These are phyloP conservation scores for Clitopilus hobsonii DNA, from an alignment of 768 basidiomycete species.

Conservation along the genomic window DNA sequence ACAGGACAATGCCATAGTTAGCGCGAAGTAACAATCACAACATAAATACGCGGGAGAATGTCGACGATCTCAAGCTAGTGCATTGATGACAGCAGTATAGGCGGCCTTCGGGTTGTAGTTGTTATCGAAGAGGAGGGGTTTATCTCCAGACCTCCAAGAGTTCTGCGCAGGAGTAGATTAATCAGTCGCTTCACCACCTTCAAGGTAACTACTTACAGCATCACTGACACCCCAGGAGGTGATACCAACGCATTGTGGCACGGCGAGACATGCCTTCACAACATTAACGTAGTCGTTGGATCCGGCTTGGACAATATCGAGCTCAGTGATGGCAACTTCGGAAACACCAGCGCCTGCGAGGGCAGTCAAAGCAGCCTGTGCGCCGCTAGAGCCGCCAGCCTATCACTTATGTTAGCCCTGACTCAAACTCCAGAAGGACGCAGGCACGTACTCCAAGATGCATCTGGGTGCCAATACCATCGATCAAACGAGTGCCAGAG, in stretches of 20 bases:
- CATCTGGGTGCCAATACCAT: conserved; percentile 45
- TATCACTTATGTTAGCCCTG: background rate
- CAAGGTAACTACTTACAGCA: conserved; percentile 19
- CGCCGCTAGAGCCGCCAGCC: conserved; percentile 36
- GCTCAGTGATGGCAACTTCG: conserved; percentile 45
- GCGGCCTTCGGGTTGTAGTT: conserved; percentile 43
- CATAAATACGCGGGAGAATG: too few relatives aligned
- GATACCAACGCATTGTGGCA: conserved; percentile 38
- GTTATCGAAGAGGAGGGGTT: conserved; percentile 40
- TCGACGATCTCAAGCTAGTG: conserved; percentile 12
- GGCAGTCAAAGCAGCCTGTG: conserved; percentile 37
- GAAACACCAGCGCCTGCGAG: conserved; percentile 33
- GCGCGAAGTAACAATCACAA: too few relatives aligned
- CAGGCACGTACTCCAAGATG: conserved; percentile 30
- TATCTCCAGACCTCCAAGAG: conserved; percentile 40
- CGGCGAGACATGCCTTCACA: conserved; percentile 39
- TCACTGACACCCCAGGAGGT: conserved; percentile 48
- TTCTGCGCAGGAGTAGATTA: conserved; percentile 22
- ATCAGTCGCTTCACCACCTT: background rate
- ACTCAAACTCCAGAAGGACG: background rate
- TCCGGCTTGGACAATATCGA: conserved; percentile 33
- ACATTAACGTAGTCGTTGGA: conserved; percentile 41
- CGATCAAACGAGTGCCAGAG: conserved; percentile 33
- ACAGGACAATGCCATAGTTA: too few relatives aligned
- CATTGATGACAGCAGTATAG: conserved; percentile 24